These are phyloP conservation scores for Jacaranda mimosifolia DNA, from an alignment of 257 asterid species.

Conservation along the genomic window DNA sequence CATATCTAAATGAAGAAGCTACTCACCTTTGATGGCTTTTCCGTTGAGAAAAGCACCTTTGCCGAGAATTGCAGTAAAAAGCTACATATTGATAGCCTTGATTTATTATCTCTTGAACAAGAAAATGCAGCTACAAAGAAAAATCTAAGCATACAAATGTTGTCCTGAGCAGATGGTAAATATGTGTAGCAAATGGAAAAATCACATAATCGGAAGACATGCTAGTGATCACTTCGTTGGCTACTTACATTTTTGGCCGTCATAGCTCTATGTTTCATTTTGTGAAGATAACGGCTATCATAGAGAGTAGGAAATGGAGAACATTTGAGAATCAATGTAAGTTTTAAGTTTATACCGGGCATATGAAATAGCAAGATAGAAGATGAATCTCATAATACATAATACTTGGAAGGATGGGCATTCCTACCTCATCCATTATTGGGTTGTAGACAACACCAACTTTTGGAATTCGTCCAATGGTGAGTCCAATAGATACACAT, in stretches of 20 bases:
- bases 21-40: constrained; percentile 68
- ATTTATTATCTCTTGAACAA: neutral
- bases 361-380: no score
- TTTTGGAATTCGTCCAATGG: constrained; percentile 66
- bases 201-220: no score
- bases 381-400: neutral
- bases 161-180: neutral
- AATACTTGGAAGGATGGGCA: neutral
- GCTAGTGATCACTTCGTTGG: no score
- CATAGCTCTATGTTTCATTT: no score
- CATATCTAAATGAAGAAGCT: neutral
- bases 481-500: constrained; percentile 86
- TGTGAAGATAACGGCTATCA: no score
- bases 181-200: no score
- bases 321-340: no score
- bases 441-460: constrained; percentile 92
- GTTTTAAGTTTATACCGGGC: no score
- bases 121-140: neutral
- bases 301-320: no score
- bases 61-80: constrained; percentile 71
- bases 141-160: no score
- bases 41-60: constrained; percentile 82
- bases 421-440: constrained; percentile 71
- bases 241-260: no score
- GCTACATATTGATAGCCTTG: constrained; percentile 50